Evolutionary conservation across 768 basidiomycete genomes (phyloP), one percentile per base, ranked within the genome.

Genomic region (Paxillus rubicundulus): DNA sequence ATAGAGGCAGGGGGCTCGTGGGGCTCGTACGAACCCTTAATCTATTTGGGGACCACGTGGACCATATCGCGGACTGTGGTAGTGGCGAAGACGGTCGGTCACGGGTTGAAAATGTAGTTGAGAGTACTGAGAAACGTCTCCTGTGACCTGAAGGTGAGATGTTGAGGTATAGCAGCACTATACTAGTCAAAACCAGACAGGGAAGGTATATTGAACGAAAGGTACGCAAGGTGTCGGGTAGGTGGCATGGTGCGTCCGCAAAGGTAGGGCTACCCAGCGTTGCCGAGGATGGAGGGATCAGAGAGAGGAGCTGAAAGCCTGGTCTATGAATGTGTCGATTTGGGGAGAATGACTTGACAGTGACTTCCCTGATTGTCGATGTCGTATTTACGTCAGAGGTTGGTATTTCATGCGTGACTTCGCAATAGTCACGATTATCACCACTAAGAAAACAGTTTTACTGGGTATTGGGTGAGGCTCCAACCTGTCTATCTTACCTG

Each of bases 361-460:
- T 94, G 18, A 93, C 80, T 70, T 96, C 93, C 43, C 85, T 84
- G 40, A 86, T 73, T 3, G 62, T 53, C 56, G 55, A 56, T 14
- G 50, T 47, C 54, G 54, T 50, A 59, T 50, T 62, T 34, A 59
- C 47, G 41, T 67, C 62, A 17, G 59, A 55, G n/a, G 55, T 59
- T 4, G 67, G 62, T 9, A 72, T 57, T 32, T 71, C 70, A 66
- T 90, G 89, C 20, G 69, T 71, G 61, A 86, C 78, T 58, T 92
- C 89, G 62, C 94, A 98, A 61, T 90, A 90, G 69, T 97, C 94
- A 45, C 91, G 88, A 67, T 96, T 90, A 70, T 98, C 92, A 6
- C 86, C 94, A 62, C 89, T 90, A 56, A 38, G 21, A n/a, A 48
- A 49, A 28, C 14, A n/a, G 3, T 24, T 38, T 45, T n/a, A 40